phyloP scores from a whole-genome alignment of 495 filamentous ascomycete species.

The Trichoderma asperelloides region DNA sequence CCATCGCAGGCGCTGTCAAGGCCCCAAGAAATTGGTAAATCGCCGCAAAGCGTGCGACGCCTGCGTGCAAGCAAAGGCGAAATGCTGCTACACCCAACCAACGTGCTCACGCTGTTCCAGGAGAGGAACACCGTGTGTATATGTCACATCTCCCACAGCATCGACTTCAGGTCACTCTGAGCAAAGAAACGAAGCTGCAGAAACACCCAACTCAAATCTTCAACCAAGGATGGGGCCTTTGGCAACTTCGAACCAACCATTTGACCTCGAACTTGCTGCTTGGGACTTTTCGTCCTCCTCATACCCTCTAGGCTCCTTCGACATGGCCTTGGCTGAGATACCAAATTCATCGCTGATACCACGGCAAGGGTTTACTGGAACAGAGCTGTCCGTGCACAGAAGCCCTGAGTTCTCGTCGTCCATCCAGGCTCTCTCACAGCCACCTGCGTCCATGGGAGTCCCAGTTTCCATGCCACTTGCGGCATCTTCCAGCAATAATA shows the following conservation, averaged over 20 bases:
- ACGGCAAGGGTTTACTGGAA: too few relatives aligned
- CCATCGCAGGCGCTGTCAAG: background rate
- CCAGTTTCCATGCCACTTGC: too few relatives aligned
- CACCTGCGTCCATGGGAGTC: background rate
- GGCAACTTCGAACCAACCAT: background rate
- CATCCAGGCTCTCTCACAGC: background rate
- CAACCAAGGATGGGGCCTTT: background rate
- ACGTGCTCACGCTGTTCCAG: background rate
- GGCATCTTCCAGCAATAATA: background rate
- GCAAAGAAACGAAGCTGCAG: background rate
- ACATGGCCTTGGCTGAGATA: background rate
- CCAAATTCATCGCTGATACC: background rate
- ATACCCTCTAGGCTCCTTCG: background rate
- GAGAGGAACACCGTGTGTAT: background rate
- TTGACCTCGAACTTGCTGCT: background rate
- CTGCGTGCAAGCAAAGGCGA: background rate
- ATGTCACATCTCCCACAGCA: background rate
- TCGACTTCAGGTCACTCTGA: background rate
- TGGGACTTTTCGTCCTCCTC: background rate
- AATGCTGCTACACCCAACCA: background rate
- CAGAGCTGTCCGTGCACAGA: too few relatives aligned
- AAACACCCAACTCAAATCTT: background rate
- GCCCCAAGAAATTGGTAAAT: background rate
- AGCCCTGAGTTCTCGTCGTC: background rate
- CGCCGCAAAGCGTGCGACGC: background rate